Evolutionary conservation across 1,139 yeast genomes (phyloP), one percentile per base, ranked within the genome.

Genomic region (Meyerozyma smithsonii): DNA sequence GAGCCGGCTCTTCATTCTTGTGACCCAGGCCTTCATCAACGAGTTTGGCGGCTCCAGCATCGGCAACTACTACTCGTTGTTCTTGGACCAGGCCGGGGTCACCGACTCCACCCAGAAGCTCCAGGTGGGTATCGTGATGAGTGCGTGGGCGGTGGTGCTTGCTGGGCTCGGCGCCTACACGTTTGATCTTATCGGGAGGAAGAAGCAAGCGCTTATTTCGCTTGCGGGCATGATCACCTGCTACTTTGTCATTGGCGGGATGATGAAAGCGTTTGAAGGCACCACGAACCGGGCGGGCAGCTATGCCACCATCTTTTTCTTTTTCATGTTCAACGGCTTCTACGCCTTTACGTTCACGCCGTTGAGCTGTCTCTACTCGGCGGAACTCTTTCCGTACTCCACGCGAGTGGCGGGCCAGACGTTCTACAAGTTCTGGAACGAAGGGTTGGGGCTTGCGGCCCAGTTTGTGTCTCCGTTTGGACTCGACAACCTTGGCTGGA

Each of bases 91-190:
- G 18, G 32, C 32, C 17, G 32, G 32, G 2, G 18, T 28, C 15
- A 14, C 32, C 3, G 11, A 16, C 18, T 28, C n/a, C 11, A 16
- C 16, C 4, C 17, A 28, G 8, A 14, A 16, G 8, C 32, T 28
- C 8, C 16, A 16, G 18, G 32, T 28, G 18, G 18, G 18, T 28
- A 28, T 28, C 8, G 32, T 28, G 17, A 28, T 28, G 32, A 28
- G 32, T 28, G 32, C 32, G 4, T 32, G 35, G 35, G 12, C 23
- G 18, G 15, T 32, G 35, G 23, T 32, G 16, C 16, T 28, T 28
- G 16, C 35, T 14, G 17, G 11, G 5, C 12, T 28, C 5, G 32
- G 32, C n/a, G 18, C 17, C 32, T 28, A 16, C 4, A 14, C 32
- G 10, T 28, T 14, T 6, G 35, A 16, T 32, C 4, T 14, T 3